These are phyloP conservation scores for Eucalyptus dawsonii DNA, from an alignment of 345 rosid species.

Conservation along the genomic window DNA sequence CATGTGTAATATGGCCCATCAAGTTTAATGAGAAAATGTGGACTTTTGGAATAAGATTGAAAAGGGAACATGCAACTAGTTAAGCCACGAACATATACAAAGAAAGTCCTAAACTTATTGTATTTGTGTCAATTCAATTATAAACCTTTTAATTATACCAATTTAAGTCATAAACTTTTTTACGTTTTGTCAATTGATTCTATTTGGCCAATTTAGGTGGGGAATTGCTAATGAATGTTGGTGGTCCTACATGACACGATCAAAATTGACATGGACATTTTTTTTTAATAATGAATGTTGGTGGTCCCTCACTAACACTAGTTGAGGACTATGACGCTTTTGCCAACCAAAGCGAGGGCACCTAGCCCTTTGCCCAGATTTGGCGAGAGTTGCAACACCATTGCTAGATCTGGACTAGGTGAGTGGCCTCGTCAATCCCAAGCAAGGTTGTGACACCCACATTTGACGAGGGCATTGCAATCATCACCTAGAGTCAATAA, in stretches of 20 bases:
- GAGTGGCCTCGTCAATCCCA: fast-evolving
- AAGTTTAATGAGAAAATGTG: neutral
- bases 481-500: too few species aligned
- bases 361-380: neutral
- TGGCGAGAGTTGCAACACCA: too few species aligned
- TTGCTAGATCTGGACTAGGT: neutral
- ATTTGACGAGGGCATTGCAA: fast-evolving
- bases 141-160: too few species aligned
- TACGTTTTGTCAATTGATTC: neutral
- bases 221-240: too few species aligned
- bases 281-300: too few species aligned
- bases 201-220: too few species aligned
- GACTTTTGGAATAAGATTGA: neutral
- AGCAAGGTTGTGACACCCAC: neutral
- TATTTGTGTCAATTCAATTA: too few species aligned
- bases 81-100: neutral
- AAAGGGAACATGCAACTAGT: neutral
- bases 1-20: neutral
- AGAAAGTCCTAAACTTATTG: too few species aligned
- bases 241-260: neutral
- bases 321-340: neutral
- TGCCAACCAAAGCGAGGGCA: neutral
- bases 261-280: neutral
- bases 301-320: neutral
- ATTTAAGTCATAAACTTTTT: too few species aligned